Percentiles rank a stretch among this genome's conserved stretches.
Evolutionary conservation across 176 grass and related monocot genomes (phyloP).

Genomic region (Zizania latifolia): DNA sequence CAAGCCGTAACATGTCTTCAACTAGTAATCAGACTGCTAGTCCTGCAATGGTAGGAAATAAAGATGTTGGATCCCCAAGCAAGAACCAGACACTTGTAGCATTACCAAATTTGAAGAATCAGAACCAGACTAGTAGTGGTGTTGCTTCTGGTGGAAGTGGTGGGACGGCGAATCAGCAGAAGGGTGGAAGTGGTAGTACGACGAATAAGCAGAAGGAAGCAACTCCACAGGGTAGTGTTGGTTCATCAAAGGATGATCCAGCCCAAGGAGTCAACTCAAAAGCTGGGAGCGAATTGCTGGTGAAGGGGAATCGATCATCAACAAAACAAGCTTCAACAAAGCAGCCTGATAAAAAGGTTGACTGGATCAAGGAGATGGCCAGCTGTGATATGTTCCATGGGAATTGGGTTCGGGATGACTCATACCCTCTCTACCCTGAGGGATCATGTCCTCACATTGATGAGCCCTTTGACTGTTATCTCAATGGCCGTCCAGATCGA

Average conservation of each 20-base stretch:
- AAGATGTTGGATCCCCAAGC: slow-evolving; percentile 17
- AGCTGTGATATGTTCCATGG: slow-evolving; percentile 76
- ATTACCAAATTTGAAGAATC: slow-evolving; percentile 29
- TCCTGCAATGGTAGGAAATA: neutral
- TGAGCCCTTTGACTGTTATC: slow-evolving; percentile 81
- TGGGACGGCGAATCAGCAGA: slow-evolving; percentile 12
- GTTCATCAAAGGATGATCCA: slow-evolving; percentile 19
- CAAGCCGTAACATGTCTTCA: neutral
- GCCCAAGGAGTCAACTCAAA: slow-evolving; percentile 7
- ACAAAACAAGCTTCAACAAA: neutral
- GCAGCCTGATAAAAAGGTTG: slow-evolving; percentile 26
- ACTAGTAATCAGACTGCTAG: slow-evolving; percentile 16
- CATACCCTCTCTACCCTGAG: slow-evolving; percentile 62
- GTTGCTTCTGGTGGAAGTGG: slow-evolving; percentile 17
- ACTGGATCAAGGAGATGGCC: slow-evolving; percentile 70
- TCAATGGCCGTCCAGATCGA: slow-evolving; percentile 63
- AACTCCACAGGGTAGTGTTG: neutral
- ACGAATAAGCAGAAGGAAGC: slow-evolving; percentile 23
- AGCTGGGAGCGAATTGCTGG: neutral
- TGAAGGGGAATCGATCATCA: slow-evolving; percentile 9
- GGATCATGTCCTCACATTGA: slow-evolving; percentile 87
- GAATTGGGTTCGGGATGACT: slow-evolving; percentile 65
- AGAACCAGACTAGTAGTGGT: slow-evolving; percentile 21
- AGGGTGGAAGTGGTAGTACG: neutral
- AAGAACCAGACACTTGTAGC: slow-evolving; percentile 35